Evolutionary conservation across 805 yeast genomes (phyloP).

Genomic region (Blastobotrys terrestris): DNA sequence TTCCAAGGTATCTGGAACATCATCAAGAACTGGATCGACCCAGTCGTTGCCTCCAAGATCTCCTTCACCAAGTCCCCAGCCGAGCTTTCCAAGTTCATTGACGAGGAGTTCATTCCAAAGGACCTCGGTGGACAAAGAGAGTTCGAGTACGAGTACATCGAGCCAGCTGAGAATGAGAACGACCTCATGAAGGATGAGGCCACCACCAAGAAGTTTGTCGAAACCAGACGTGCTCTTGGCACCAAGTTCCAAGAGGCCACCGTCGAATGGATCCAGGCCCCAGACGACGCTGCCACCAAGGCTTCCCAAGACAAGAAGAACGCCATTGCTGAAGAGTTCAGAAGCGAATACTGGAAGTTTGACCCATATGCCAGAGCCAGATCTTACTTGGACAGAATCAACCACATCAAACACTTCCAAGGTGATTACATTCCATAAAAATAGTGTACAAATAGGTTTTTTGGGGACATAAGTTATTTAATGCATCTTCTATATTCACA

Average conservation of each 20-base stretch:
- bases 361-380: constrained; percentile 83
- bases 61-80: constrained; percentile 65
- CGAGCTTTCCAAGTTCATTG: constrained; percentile 63
- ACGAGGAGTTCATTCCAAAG: constrained; percentile 53
- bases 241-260: constrained; percentile 59
- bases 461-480: not conserved
- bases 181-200: constrained; percentile 39
- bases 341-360: constrained; percentile 56
- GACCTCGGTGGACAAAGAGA: constrained; percentile 70
- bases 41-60: constrained; percentile 90
- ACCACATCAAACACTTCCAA: constrained; percentile 43
- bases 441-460: not conserved
- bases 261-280: constrained; percentile 61
- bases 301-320: constrained; percentile 42
- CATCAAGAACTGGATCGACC: constrained; percentile 91
- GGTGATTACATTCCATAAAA: constrained; percentile 6
- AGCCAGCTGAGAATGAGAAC: constrained; percentile 58
- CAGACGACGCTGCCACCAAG: constrained; percentile 43
- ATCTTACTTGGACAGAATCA: constrained; percentile 71
- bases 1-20: constrained; percentile 93
- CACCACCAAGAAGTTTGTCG: constrained; percentile 39
- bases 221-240: constrained; percentile 50
- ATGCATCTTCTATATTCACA: too few species aligned
- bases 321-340: constrained; percentile 44
- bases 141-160: constrained; percentile 51